Evolutionary conservation across 1,139 yeast genomes (phyloP), one percentile per base, ranked within the genome.

Genomic region (Protomyces macrosporus): DNA sequence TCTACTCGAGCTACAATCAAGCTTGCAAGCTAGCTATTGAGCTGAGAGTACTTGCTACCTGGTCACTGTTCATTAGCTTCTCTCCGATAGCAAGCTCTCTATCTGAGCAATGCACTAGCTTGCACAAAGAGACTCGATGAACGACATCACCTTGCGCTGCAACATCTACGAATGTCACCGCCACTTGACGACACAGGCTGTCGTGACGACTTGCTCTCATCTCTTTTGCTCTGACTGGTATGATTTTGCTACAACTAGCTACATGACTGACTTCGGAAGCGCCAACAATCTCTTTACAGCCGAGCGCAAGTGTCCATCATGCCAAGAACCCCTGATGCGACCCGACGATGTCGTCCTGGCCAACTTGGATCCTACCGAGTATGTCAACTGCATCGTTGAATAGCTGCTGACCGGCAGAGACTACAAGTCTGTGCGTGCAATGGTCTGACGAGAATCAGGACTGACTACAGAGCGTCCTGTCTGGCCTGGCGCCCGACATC

Each of bases 161-260:
- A 66, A 66, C 52, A 52, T 53, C 33, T 61, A 53, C 32, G 55
- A 62, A 6, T 66, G 68, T 58, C 61, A 67, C 16, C 48, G 60
- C 12, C 51, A 52, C n/a, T 53, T 66, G 34, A 51, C 67, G 34
- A 40, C 56, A 12, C 66, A 61, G 35, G 68, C 65, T 1, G 67
- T 66, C 32, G 68, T 66, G 32, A 66, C 68, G 16, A 65, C 68
- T 10, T 66, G 68, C 65, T 57, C 67, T n/a, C 68, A 66, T 42
- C 45, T 65, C 30, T 66, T 65, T 45, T 66, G 68, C 55, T 50
- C 53, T 10, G 63, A 56, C n/a, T 66, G 68, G 56, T 53, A 23
- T 4, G 1, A 3, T 7, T n/a, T 14, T 7, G 4, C 54, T 14
- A 3, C 7, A 16, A 1, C 54, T 9, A 36, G 12, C 12, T 12